Conservation (phyloP, 495 filamentous ascomycete genomes). For the Penicillium desertorum region DNA sequence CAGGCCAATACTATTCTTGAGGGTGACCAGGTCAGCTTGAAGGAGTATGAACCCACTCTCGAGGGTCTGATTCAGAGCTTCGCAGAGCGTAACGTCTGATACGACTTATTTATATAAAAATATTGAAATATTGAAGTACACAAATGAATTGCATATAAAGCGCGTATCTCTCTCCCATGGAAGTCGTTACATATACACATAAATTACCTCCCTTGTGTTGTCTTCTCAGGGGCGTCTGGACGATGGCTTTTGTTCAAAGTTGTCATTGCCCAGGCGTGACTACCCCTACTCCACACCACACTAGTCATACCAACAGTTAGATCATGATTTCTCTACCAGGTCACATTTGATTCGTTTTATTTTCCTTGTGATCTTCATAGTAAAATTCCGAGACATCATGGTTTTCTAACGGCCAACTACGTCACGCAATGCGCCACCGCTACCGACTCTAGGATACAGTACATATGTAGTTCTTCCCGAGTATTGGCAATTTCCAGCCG, state of each 20-base stretch:
- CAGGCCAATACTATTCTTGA: conserved; percentile 83
- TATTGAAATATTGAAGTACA: neutral
- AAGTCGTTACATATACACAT: neutral
- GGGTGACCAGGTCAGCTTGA: conserved; percentile 72
- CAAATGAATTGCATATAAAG: neutral
- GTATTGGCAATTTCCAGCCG: too few relatives aligned
- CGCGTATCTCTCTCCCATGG: too few relatives aligned
- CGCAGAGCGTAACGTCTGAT: conserved; percentile 66
- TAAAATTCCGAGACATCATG: neutral
- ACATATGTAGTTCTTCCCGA: too few relatives aligned
- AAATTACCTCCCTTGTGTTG: neutral
- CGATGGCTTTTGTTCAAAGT: too few relatives aligned
- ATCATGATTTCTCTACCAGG: neutral
- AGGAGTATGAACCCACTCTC: conserved; percentile 83
- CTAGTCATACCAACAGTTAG: neutral
- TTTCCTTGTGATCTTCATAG: neutral
- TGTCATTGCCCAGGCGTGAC: neutral
- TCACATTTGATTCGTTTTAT: neutral
- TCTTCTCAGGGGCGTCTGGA: neutral
- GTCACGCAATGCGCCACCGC: too few relatives aligned
- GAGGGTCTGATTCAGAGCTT: conserved; percentile 91
- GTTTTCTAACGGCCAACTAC: too few relatives aligned
- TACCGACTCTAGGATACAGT: too few relatives aligned
- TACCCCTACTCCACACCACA: neutral
- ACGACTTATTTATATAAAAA: conserved; percentile 30